Evolutionary conservation across 2,329 filamentous ascomycete genomes (phyloP).

Genomic region (Truncatella angustata): DNA sequence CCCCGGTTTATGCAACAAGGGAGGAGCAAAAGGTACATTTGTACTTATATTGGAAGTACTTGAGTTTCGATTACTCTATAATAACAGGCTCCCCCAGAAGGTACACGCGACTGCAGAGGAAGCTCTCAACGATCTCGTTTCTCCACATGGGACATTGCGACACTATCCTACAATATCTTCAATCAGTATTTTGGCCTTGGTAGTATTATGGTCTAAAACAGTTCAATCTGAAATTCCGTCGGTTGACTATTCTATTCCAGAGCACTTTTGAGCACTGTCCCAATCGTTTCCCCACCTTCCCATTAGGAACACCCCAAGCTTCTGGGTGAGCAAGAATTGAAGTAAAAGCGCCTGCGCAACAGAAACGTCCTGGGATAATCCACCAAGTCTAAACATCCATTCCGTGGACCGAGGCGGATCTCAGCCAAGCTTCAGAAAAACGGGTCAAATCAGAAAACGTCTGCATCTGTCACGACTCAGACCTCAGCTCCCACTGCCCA

Average conservation of each 20-base stretch:
- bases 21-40: background rate
- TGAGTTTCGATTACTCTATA: constrained; percentile 21
- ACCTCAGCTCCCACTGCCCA: background rate
- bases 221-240: too few species aligned
- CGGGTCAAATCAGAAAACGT: constrained; percentile 1
- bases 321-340: too few species aligned
- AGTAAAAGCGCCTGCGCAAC: background rate
- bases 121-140: constrained; percentile 3
- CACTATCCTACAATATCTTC: background rate
- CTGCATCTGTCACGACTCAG: background rate
- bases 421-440: background rate
- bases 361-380: background rate
- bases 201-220: too few species aligned
- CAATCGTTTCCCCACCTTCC: too few species aligned
- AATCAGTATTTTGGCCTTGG: background rate
- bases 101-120: background rate
- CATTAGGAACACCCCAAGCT: too few species aligned
- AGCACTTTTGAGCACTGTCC: background rate
- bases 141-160: background rate
- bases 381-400: background rate
- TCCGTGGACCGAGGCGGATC: constrained; percentile 1
- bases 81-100: constrained; percentile 10
- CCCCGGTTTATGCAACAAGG: constrained; percentile 4
- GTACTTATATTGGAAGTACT: constrained; percentile 2
- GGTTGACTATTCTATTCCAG: background rate